phyloP scores from a whole-genome alignment of 495 filamentous ascomycete genomes.

The Tuber aestivum region DNA sequence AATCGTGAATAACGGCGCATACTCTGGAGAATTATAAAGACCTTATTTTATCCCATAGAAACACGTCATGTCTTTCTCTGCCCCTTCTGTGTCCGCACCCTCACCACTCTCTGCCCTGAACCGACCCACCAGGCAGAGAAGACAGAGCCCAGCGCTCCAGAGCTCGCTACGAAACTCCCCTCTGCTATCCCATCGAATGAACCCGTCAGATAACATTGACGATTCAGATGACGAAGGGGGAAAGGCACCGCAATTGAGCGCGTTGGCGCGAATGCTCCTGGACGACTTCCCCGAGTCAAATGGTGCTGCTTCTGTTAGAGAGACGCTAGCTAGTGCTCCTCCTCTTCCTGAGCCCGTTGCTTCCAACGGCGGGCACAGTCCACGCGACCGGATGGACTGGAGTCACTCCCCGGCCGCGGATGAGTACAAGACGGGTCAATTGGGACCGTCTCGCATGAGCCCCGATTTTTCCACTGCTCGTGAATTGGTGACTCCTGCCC shows the following conservation, averaged over 20 bases:
- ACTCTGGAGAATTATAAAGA: slow-evolving; percentile 8
- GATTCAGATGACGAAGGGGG: slow-evolving; percentile 38
- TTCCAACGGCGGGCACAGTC: not conserved
- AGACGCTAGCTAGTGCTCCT: slow-evolving; percentile 9
- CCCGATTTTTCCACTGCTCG: slow-evolving; percentile 34
- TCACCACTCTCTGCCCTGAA: slow-evolving; percentile 34
- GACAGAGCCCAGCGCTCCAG: slow-evolving; percentile 33
- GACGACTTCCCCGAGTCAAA: slow-evolving; percentile 37
- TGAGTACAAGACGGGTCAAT: slow-evolving; percentile 15
- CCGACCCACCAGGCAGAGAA: slow-evolving; percentile 31
- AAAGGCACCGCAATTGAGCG: slow-evolving; percentile 41
- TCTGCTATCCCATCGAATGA: slow-evolving; percentile 23
- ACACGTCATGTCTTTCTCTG: slow-evolving; percentile 24
- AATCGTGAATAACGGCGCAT: slow-evolving; percentile 5
- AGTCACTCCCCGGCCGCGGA: slow-evolving; percentile 34
- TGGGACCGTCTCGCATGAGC: slow-evolving; percentile 21
- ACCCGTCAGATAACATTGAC: slow-evolving; percentile 27
- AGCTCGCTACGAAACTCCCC: slow-evolving; percentile 35
- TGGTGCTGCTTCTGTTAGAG: slow-evolving; percentile 7
- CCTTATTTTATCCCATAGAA: not conserved
- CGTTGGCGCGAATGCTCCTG: slow-evolving; percentile 40
- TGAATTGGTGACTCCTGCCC: slow-evolving; percentile 39
- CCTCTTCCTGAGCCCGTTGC: slow-evolving; percentile 9
- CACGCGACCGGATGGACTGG: slow-evolving; percentile 35
- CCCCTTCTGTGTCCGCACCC: slow-evolving; percentile 26